phyloP scores from a whole-genome alignment of 495 filamentous ascomycete genomes.

The Penicillium macrosclerotiorum region DNA sequence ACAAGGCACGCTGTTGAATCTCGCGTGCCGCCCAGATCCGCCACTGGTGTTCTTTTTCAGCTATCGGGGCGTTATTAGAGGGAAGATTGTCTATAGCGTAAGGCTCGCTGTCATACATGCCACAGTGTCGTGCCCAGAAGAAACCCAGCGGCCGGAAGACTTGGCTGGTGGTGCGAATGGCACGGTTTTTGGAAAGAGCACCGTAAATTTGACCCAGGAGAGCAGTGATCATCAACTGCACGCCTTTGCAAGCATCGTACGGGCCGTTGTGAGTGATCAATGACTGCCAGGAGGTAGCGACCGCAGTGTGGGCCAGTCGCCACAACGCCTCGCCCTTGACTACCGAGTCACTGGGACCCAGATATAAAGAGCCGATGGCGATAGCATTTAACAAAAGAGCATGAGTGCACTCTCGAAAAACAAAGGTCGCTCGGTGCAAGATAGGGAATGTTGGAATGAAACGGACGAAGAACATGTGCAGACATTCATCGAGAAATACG shows the following conservation, averaged over 20 bases:
- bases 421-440: conserved; percentile 47
- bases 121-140: conserved; percentile 50
- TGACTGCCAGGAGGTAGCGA: conserved; percentile 51
- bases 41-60: conserved; percentile 45
- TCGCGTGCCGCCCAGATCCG: conserved; percentile 45
- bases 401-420: conserved; percentile 49
- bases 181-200: conserved; percentile 44
- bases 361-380: conserved; percentile 48
- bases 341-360: conserved; percentile 46
- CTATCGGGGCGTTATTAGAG: conserved; percentile 24
- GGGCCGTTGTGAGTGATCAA: conserved; percentile 46
- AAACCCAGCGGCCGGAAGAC: conserved; percentile 48
- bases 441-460: conserved; percentile 52
- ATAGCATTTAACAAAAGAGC: conserved; percentile 48
- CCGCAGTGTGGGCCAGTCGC: conserved; percentile 46
- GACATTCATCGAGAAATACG: conserved; percentile 48
- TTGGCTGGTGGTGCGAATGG: conserved; percentile 46
- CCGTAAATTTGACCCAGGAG: conserved; percentile 48
- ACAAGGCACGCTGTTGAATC: conserved; percentile 45
- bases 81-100: conserved; percentile 39
- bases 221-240: conserved; percentile 48
- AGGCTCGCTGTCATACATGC: conserved; percentile 40
- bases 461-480: conserved; percentile 51
- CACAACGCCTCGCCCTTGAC: conserved; percentile 48
- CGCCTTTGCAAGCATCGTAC: conserved; percentile 45